Percentiles rank a stretch among this genome's conserved stretches.
phyloP scores from a whole-genome alignment of 768 basidiomycete genomes.

The Lentinula boryana region DNA sequence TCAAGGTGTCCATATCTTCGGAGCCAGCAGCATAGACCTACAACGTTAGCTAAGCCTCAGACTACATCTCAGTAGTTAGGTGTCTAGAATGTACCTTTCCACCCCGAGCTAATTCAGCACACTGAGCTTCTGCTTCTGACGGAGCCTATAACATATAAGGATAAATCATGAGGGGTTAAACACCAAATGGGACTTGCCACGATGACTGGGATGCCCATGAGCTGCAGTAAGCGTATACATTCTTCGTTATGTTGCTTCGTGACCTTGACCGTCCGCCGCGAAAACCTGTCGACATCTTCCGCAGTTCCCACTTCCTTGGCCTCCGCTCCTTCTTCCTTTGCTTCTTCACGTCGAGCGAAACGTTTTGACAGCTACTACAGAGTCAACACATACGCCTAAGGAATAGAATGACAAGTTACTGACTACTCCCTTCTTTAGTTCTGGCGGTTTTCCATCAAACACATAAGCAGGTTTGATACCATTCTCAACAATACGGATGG shows the following conservation, averaged over 20 bases:
- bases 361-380: constrained; percentile 82
- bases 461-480: constrained; percentile 98
- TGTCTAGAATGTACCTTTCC: constrained; percentile 58
- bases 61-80: neutral
- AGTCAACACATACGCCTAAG: neutral
- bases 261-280: constrained; percentile 88
- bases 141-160: constrained; percentile 61
- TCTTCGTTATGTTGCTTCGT: constrained; percentile 97
- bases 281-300: constrained; percentile 89
- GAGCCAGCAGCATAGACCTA: constrained; percentile 97
- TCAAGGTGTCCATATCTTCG: constrained; percentile 99
- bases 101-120: constrained; percentile 94
- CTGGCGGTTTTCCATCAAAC: constrained; percentile 97
- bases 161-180: neutral
- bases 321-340: constrained; percentile 91
- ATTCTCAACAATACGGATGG: constrained; percentile 96
- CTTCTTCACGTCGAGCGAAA: constrained; percentile 86
- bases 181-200: constrained; percentile 46
- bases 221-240: constrained; percentile 73
- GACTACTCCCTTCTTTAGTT: constrained; percentile 95
- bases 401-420: constrained; percentile 26
- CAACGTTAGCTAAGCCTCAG: neutral
- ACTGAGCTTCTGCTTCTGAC: constrained; percentile 98
- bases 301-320: constrained; percentile 94
- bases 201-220: constrained; percentile 98